These are phyloP conservation scores for Leccinum variicolor DNA, from an alignment of 768 basidiomycete species.

Conservation along the genomic window DNA sequence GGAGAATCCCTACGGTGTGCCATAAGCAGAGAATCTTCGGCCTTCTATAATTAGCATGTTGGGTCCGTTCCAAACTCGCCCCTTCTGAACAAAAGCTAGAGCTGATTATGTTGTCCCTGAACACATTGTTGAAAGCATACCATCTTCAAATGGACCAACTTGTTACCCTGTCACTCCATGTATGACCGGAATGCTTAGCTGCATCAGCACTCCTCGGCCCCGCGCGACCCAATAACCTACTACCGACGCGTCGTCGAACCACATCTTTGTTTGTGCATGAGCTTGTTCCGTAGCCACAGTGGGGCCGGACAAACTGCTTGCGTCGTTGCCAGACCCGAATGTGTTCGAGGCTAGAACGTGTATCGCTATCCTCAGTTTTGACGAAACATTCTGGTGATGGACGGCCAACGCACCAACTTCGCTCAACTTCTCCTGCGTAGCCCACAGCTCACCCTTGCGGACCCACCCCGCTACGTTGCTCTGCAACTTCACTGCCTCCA, in stretches of 20 bases:
- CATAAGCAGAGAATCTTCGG: neutral
- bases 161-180: constrained; percentile 40
- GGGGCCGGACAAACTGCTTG: constrained; percentile 10
- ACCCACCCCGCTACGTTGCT: constrained; percentile 70
- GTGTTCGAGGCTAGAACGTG: neutral
- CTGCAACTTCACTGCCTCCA: constrained; percentile 57
- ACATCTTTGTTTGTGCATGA: constrained; percentile 28
- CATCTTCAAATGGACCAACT: neutral
- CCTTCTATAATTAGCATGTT: neutral
- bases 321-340: constrained; percentile 13
- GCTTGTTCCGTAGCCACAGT: constrained; percentile 3
- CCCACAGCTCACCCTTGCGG: constrained; percentile 48
- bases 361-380: neutral
- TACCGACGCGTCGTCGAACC: constrained; percentile 50
- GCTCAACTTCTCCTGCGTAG: constrained; percentile 1
- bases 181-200: constrained; percentile 43
- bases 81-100: neutral
- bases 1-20: neutral
- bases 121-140: neutral
- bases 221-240: constrained; percentile 49
- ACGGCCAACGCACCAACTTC: neutral
- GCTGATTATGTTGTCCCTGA: neutral
- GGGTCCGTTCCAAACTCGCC: neutral
- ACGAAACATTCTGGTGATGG: neutral
- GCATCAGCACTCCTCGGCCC: constrained; percentile 48